Evolutionary conservation across 805 yeast species (phyloP).

Genomic region (Ogataea allantospora): DNA sequence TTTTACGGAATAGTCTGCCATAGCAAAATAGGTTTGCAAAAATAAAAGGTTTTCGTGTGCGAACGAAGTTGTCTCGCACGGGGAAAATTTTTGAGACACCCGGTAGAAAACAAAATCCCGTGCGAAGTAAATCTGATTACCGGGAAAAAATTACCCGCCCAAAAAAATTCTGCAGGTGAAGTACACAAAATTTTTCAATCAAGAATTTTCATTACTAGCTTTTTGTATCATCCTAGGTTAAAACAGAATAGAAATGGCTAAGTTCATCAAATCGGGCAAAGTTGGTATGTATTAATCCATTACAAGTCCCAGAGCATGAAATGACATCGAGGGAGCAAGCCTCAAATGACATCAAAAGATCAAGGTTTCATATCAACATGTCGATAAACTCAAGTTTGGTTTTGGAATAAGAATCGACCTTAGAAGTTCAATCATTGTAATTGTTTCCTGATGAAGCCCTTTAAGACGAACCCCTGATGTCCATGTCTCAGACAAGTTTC

Average conservation of each 20-base stretch:
- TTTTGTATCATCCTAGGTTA: constrained; percentile 10
- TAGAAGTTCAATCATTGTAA: no score
- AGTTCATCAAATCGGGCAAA: constrained; percentile 99
- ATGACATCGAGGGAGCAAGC: background rate
- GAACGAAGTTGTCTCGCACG: background rate
- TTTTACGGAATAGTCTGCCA: constrained; percentile 4
- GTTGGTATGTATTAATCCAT: constrained; percentile 75
- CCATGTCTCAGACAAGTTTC: background rate
- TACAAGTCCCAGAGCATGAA: background rate
- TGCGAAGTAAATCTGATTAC: background rate
- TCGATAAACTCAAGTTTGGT: background rate
- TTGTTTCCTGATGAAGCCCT: no score
- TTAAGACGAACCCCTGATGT: background rate
- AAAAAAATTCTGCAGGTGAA: constrained; percentile 2
- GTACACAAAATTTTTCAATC: constrained; percentile 16
- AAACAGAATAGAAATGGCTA: constrained; percentile 68
- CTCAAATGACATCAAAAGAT: background rate
- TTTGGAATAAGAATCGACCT: no score
- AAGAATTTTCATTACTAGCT: constrained; percentile 14
- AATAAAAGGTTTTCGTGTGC: background rate
- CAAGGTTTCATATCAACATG: background rate
- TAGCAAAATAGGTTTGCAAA: background rate
- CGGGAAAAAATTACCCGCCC: constrained; percentile 3
- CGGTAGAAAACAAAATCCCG: constrained; percentile 1
- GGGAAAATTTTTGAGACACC: background rate